Evolutionary conservation across 2,329 filamentous ascomycete genomes (phyloP), one percentile per base, ranked within the genome.

Genomic region (Lecanicillium sp.): DNA sequence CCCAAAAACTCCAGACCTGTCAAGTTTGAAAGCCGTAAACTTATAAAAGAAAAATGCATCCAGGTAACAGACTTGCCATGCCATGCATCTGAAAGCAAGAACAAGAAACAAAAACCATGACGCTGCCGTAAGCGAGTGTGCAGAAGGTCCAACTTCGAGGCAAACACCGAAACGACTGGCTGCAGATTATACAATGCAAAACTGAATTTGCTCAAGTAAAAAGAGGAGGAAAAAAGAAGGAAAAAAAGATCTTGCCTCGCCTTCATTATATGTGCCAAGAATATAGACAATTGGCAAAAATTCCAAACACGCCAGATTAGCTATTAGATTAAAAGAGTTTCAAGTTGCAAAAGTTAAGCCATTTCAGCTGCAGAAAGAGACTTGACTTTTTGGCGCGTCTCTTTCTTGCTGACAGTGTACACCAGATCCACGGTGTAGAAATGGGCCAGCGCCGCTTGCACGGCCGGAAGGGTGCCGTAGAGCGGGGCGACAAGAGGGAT

Each of bases 361-460:
- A 76, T 68, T 35, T 70, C 63, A 21, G 65, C 67, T n/a, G 63
- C 64, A 36, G 64, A 67, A 43, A 70, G 52, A 3, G 71, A 69
- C 50, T 72, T 72, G 26, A 69, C 65, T 54, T 73, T 65, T 61
- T 76, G 70, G 49, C 77, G 66, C 2, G 73, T 77, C 57, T 80
- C 76, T 61, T 87, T 88, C 64, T 82, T 80, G 68, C 82, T 86
- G 58, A 88, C 84, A 0, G 80, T 77, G 64, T 88, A 88, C 10
- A 84, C 80, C 55, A 88, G 62, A 48, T 84, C 73, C 27, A 83
- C 68, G 0, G 81, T 86, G 76, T 82, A 87, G 58, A 87, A 79
- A 60, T 88, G 84, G 58, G 74, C 78, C 47, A 87, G 64, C 54
- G 84, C 78, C 2, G 84, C 84, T 53, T 87, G 81, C 4, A 81